These are phyloP conservation scores for Fusarium dimerum DNA, from an alignment of 2,329 filamentous ascomycete genomes.

Conservation along the genomic window DNA sequence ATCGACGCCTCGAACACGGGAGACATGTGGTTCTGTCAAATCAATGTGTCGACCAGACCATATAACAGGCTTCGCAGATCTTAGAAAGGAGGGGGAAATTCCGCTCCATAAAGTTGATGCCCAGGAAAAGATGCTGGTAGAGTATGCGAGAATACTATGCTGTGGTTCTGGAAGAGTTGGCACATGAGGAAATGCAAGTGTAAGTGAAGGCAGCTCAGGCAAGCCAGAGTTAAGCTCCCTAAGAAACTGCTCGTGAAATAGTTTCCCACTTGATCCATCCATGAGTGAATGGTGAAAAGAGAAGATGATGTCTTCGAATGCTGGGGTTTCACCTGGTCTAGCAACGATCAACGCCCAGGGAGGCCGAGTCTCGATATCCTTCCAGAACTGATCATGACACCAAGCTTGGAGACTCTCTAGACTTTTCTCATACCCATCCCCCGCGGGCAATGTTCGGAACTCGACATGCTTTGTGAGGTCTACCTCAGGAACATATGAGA, in stretches of 20 bases:
- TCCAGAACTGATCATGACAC: conserved; percentile 44
- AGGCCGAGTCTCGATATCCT: conserved; percentile 40
- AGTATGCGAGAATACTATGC: conserved; percentile 44
- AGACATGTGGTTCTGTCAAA: conserved; percentile 36
- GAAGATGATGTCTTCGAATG: conserved; percentile 46
- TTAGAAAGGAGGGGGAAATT: conserved; percentile 42
- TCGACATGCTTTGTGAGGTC: conserved; percentile 46
- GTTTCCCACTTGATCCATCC: conserved; percentile 50
- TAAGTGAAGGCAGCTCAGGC: not conserved
- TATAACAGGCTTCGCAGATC: conserved; percentile 22
- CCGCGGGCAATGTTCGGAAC: conserved; percentile 30
- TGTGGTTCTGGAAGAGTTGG: conserved; percentile 40
- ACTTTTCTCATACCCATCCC: conserved; percentile 31
- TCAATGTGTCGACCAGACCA: conserved; percentile 44
- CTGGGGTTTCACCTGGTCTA: conserved; percentile 14
- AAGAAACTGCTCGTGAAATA: conserved; percentile 52
- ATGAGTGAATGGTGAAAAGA: conserved; percentile 54
- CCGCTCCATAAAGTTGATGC: conserved; percentile 41
- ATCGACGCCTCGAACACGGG: conserved; percentile 39
- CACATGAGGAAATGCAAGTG: conserved; percentile 29
- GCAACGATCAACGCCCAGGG: conserved; percentile 51
- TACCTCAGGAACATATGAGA: conserved; percentile 44
- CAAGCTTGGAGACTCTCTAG: conserved; percentile 37
- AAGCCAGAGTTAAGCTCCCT: conserved; percentile 38
- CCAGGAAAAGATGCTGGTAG: conserved; percentile 42